Evolutionary conservation across 345 rosid species (phyloP).

Genomic region (Corchorus olitorius): DNA sequence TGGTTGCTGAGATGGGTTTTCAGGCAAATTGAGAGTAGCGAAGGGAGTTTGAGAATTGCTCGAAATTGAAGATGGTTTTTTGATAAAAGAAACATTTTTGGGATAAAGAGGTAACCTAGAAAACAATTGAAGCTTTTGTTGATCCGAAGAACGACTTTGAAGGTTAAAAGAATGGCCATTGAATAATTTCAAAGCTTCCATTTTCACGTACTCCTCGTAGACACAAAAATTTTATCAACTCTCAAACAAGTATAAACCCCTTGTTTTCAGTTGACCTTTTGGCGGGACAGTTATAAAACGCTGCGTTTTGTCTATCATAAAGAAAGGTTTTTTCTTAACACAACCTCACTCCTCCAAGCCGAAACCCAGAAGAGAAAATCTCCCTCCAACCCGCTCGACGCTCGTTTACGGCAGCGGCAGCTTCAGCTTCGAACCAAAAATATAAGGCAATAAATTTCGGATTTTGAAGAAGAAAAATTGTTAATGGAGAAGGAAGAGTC

Average conservation of each 20-base stretch:
- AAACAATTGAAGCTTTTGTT: not conserved
- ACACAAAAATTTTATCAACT: not conserved
- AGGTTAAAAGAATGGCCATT: constrained; percentile 8
- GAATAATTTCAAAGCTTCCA: constrained; percentile 22
- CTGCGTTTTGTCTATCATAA: not conserved
- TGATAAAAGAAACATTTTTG: constrained; percentile 3
- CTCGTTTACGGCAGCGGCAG: not conserved
- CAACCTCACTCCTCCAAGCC: not conserved
- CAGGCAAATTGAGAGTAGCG: not conserved
- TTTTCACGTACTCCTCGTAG: not conserved
- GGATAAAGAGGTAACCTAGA: constrained; percentile 11
- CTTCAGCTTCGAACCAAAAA: not conserved
- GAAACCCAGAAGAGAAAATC: not conserved
- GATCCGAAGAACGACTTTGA: constrained; percentile 9
- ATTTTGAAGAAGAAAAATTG: not conserved
- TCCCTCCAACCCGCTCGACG: not conserved
- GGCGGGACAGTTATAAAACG: not conserved
- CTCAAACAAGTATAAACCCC: not conserved
- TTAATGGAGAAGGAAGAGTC: constrained; percentile 44
- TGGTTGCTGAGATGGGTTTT: constrained; percentile 19
- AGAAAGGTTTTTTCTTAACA: not conserved
- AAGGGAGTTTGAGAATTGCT: constrained; percentile 6
- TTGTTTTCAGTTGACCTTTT: no score
- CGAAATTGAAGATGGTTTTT: constrained; percentile 10
- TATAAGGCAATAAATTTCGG: no score